A percentile compares a stretch with the other conserved stretches of the same genome.
These are phyloP conservation scores for Neurospora africana DNA, from an alignment of 495 filamentous ascomycete genomes.

Conservation along the genomic window DNA sequence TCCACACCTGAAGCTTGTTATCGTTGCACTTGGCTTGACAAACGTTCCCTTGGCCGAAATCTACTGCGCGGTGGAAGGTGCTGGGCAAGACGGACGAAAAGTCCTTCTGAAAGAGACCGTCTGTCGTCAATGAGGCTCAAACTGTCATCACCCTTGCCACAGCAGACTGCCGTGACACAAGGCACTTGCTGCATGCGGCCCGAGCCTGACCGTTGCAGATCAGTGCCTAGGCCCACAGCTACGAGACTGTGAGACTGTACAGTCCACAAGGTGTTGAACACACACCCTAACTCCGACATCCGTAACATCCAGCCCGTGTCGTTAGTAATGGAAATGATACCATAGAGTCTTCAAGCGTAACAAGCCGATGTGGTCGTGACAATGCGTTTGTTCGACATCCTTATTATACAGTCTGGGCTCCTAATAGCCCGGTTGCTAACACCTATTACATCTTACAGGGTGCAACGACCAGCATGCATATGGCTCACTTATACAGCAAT, in stretches of 20 bases:
- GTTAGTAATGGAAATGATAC: not conserved
- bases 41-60: not conserved
- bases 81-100: not conserved
- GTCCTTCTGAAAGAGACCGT: not conserved
- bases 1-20: not conserved
- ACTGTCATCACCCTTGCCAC: not conserved
- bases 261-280: not conserved
- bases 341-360: not conserved
- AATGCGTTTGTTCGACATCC: not conserved
- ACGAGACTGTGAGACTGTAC: not conserved
- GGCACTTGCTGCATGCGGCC: not conserved
- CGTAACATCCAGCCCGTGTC: not conserved
- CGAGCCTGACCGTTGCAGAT: not conserved
- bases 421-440: not conserved
- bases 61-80: not conserved
- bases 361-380: not conserved
- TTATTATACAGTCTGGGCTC: not conserved
- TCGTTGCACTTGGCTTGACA: not conserved
- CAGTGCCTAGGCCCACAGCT: not conserved
- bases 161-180: not conserved
- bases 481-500: constrained; percentile 1
- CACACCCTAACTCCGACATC: not conserved
- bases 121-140: not conserved
- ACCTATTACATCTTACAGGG: constrained; percentile 1
- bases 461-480: constrained; percentile 1